These are phyloP conservation scores for Polytrichum formosum DNA, from an alignment of 225 moss, liverwort and hornwort species.

Conservation along the genomic window DNA sequence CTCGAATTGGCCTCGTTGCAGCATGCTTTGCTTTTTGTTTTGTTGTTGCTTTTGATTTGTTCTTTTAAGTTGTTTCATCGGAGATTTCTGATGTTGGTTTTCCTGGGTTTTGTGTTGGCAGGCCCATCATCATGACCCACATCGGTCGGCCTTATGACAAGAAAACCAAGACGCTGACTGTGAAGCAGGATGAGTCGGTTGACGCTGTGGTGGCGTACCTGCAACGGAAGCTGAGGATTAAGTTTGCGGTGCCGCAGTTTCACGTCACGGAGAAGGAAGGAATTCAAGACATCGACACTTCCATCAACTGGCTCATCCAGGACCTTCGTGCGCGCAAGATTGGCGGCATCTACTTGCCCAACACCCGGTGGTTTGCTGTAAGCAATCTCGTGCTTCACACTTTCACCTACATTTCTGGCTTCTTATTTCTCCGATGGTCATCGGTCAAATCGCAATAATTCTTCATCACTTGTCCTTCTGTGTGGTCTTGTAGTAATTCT, in stretches of 20 bases:
- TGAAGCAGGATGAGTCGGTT: conserved; percentile 73
- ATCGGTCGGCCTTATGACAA: conserved; percentile 84
- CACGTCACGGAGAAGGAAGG: conserved; percentile 73
- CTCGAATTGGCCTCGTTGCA: not conserved
- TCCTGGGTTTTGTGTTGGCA: conserved; percentile 3
- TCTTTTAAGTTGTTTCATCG: no score
- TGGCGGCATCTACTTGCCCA: conserved; percentile 87
- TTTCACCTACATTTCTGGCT: no score
- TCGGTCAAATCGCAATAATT: no score
- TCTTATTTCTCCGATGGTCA: no score
- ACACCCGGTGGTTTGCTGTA: conserved; percentile 87
- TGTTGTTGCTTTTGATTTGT: no score
- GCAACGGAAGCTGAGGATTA: conserved; percentile 87
- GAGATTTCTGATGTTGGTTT: no score
- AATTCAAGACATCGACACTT: conserved; percentile 85
- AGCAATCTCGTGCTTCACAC: not conserved
- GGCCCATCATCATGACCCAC: conserved; percentile 88
- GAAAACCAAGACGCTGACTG: conserved; percentile 62
- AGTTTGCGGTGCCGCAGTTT: conserved; percentile 80
- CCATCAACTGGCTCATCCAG: conserved; percentile 91
- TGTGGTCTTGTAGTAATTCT: no score
- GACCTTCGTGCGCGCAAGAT: conserved; percentile 84
- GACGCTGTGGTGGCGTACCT: conserved; percentile 86
- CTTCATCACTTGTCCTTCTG: no score
- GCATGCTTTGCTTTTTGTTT: no score